Base-by-base conservation (phyloP, 371 early-diverging fungal species). In the Syncephalastrum monosporum region DNA sequence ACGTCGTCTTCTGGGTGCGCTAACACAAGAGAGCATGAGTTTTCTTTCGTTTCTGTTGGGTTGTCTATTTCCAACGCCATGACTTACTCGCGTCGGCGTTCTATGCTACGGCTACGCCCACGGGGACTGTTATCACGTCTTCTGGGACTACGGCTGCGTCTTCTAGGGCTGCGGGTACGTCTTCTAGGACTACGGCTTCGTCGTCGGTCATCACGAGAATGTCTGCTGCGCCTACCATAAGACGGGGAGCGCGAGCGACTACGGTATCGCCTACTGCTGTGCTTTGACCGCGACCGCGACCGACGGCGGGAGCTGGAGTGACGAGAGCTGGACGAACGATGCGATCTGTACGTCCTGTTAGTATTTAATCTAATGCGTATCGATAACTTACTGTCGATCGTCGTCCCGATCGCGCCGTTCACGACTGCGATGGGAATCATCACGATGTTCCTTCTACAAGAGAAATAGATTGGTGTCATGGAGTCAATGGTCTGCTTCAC, bases 211-310 rank as follows among this genome's bases (percentile, higher is more conserved):
- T 66, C 65, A 55, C 75, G 72, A 41, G 79, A 76, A 54, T 68
- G 64, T 38, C 63, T 67, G 52, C 63, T 64, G 27, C 65, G 70
- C 50, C 56, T 53, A 33, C 51, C 57, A 57, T 48, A 55, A 8
- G 64, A 63, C 5, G 53, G 60, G 4, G 51, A 51, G 25, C 51
- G 24, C 43, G 64, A 67, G 24, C 61, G 75, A 51, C 72, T 72
- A 47, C 72, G 68, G 54, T 69, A 69, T 47, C 74, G 65, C 23
- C 73, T 69, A 29, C 74, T 68, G 55, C 71, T 74, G 33, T 76
- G 72, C 54, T 81, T 65, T 43, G 81, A 74, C 50, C 69, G 78
- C 25, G 75, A 77, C 33, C 69, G 81, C 42, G 80, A 72, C 48
- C 75, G 63, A 12, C 77, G 80, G 50, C 63, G 66, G 43, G 73